Base-by-base conservation (phyloP, 2,329 filamentous ascomycete species). In the Dactylellina drechsleri region DNA sequence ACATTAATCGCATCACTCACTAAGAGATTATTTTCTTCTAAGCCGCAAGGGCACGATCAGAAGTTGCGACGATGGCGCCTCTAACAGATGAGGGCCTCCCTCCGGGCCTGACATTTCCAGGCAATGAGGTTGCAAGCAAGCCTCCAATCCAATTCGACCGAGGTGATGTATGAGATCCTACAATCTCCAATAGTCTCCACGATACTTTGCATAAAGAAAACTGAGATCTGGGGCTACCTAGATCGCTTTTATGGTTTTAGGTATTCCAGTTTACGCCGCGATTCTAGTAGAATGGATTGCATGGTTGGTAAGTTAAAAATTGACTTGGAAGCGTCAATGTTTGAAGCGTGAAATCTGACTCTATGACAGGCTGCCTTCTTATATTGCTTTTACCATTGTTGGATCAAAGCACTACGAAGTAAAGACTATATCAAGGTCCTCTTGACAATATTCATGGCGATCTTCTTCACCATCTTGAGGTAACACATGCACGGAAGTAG, bases 201-300 rank as follows among this genome's bases (percentile, higher is more conserved):
- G 8, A 4, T 40, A 3, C 8, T 43, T 43, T 16, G 2, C 4
- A 26, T 10, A 2, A 16, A 4, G 6, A 31, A 13, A 23, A n/a
- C 53, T 64, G 20, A 54, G 18, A 1, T 54, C n/a, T 31, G n/a
- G 12, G 7, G 60, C 66, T 58, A 10, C 26, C 52, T 47, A 74
- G 70, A 64, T 67, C 58, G 64, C 52, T n/a, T 74, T 74, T 26
- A 58, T 74, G n/a, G 52, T 41, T 4, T 2, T 74, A 15, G 70
- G 70, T 0, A 36, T 43, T 16, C 8, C 23, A 1, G 26, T 74
- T 1, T 74, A 53, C 26, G 4, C 50, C 15, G 62, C 64, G 2
- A 74, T 67, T 5, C 85, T 93, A 31, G 85, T 98, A 7, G 94
- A 98, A 83, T 98, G 95, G 93, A 89, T 97, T 75, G 87, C 98